phyloP scores from a whole-genome alignment of 2,329 filamentous ascomycete genomes.

The Calcarisporium arbuscula region DNA sequence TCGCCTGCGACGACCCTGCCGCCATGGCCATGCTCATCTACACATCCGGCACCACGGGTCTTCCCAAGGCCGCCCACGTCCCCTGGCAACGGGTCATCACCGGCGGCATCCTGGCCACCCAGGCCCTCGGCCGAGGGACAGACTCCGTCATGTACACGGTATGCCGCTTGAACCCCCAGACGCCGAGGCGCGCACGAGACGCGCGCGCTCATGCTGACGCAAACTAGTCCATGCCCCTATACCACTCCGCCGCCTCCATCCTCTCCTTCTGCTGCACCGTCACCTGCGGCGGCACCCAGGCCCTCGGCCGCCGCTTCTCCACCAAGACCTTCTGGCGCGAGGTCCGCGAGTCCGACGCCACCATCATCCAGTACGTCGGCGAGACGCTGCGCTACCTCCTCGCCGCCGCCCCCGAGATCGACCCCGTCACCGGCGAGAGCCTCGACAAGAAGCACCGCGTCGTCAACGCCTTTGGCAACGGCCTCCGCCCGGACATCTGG shows the following conservation, averaged over 20 bases:
- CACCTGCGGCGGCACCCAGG: slow-evolving; percentile 55
- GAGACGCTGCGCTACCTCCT: slow-evolving; percentile 82
- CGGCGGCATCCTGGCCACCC: slow-evolving; percentile 28
- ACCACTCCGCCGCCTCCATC: slow-evolving; percentile 72
- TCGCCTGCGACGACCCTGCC: slow-evolving; percentile 41
- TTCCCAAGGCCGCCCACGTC: slow-evolving; percentile 74
- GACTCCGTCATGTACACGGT: slow-evolving; percentile 70
- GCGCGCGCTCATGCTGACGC: too few relatives aligned
- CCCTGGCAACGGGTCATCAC: slow-evolving; percentile 62
- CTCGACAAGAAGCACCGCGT: slow-evolving; percentile 69
- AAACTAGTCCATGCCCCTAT: slow-evolving; percentile 81
- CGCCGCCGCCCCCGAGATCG: slow-evolving; percentile 54
- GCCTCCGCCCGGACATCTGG: slow-evolving; percentile 81
- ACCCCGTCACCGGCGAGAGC: slow-evolving; percentile 57
- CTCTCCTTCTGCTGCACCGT: slow-evolving; percentile 62
- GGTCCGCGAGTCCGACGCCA: slow-evolving; percentile 63
- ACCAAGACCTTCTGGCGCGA: slow-evolving; percentile 72
- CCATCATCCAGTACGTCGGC: slow-evolving; percentile 79
- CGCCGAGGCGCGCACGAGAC: too few relatives aligned
- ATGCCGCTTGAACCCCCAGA: slow-evolving; percentile 18
- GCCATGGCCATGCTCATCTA: slow-evolving; percentile 72
- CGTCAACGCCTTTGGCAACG: slow-evolving; percentile 76
- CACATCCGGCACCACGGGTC: slow-evolving; percentile 77
- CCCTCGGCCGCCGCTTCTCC: slow-evolving; percentile 73
- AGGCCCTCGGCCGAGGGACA: slow-evolving; percentile 50